A percentile compares a stretch with the other conserved stretches of the same genome.
phyloP scores from a whole-genome alignment of 2,329 filamentous ascomycete genomes.

The Orbilia quercus region DNA sequence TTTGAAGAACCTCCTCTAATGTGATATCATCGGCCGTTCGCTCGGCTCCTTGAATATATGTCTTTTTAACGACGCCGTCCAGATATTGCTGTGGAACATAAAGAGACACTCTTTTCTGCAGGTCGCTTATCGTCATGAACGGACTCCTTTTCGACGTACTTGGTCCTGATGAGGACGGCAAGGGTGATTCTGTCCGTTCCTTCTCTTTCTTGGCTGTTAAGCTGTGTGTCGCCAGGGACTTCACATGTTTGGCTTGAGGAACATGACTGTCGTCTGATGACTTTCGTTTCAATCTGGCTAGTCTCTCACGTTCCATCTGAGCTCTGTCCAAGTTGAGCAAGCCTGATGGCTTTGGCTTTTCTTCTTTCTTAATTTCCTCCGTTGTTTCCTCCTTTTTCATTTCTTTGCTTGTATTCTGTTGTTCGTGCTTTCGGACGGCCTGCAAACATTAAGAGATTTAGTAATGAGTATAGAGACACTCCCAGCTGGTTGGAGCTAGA shows the following conservation, averaged over 20 bases:
- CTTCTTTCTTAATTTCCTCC: constrained; percentile 19
- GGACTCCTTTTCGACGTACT: constrained; percentile 51
- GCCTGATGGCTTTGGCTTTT: constrained; percentile 20
- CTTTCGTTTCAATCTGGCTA: constrained; percentile 69
- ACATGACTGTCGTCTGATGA: constrained; percentile 61
- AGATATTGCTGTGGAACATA: constrained; percentile 65
- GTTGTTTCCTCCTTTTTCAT: constrained; percentile 11
- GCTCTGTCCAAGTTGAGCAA: constrained; percentile 74
- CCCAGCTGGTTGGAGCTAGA: not conserved
- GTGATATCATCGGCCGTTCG: constrained; percentile 79
- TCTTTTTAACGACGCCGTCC: constrained; percentile 79
- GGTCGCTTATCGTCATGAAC: constrained; percentile 41
- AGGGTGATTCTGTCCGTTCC: constrained; percentile 9
- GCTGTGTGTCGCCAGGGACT: constrained; percentile 31
- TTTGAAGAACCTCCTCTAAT: constrained; percentile 86
- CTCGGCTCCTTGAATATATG: constrained; percentile 74
- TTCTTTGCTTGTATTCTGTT: not conserved
- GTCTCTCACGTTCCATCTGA: constrained; percentile 85
- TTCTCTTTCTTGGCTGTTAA: constrained; percentile 38
- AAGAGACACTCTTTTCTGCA: constrained; percentile 44
- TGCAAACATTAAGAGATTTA: not conserved
- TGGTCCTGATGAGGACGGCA: constrained; percentile 52
- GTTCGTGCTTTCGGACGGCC: constrained; percentile 20
- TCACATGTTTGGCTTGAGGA: constrained; percentile 61
- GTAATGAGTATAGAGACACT: constrained; percentile 1